Base-by-base conservation (phyloP, 1,284 basidiomycete genomes). In the Cutaneotrichosporon dermatis region DNA sequence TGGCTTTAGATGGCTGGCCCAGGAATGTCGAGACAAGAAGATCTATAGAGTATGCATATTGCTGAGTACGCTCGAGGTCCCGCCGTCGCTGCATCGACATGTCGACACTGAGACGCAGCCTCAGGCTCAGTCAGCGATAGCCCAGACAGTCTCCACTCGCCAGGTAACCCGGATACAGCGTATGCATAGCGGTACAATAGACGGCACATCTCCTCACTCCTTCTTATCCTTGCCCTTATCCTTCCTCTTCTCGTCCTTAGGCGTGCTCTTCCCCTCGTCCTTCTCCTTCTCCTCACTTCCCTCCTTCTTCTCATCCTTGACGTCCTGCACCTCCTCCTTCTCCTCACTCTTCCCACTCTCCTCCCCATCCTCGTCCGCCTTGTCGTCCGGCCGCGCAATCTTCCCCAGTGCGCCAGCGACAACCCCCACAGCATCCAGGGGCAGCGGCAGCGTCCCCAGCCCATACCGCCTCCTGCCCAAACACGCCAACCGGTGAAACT, bases 401-500 rank as follows among this genome's bases (percentile, higher is more conserved):
- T 36, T 41, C 34, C 25, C 57, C 2, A 58, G 4, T 0, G 57
- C 57, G 13, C 25, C 44, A 3, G 51, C 51, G 2, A 43, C 57
- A 6, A 42, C 45, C 6, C 40, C 16, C 7, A 48, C 57, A 41
- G 57, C 57, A 8, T 53, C 57, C 1, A 58, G 51, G 3, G 48
- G 57, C 11, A 58, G 46, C n/a, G 57, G 57, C 2, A 57, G 42
- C 9, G 45, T 40, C 7, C 45, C 57, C 37, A 58, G 51, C 4
- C 43, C 51, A 12, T 58, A 54, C 39, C 57, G 44, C 39, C 51
- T n/a, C 10, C 57, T 13, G 0, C 44, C 57, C 8, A 58, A 40
- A 33, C 51, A 53, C 6, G 57, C 39, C 33, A 58, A 51, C 3
- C 46, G 51, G 35, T 58, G 45, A n/a, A 58, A 53, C 40, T 48